These are phyloP conservation scores for Mimosa bimucronata DNA, from an alignment of 306 rosid species.

Conservation along the genomic window DNA sequence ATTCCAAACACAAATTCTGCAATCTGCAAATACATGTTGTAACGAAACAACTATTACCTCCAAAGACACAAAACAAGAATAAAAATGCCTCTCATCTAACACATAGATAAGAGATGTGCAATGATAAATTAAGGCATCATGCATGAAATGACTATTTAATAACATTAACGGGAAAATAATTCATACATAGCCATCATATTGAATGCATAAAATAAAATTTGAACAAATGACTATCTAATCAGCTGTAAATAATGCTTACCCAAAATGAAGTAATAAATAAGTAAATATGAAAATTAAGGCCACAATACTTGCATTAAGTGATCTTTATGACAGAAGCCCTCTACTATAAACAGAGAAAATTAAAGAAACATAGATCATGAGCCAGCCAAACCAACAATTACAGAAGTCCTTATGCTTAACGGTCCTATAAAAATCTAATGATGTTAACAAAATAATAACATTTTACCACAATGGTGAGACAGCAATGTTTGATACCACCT, in stretches of 20 bases:
- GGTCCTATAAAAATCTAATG: not conserved
- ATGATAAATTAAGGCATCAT: constrained; percentile 15
- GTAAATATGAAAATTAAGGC: constrained; percentile 19
- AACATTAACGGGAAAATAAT: not conserved
- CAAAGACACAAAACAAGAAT: constrained; percentile 34
- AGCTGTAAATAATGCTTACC: constrained; percentile 3
- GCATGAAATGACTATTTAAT: constrained; percentile 9
- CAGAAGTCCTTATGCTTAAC: not conserved
- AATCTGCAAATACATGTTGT: constrained; percentile 64
- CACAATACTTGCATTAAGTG: constrained; percentile 15
- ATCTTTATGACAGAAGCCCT: constrained; percentile 16
- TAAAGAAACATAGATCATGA: constrained; percentile 4
- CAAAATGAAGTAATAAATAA: not conserved
- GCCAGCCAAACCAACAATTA: constrained; percentile 7
- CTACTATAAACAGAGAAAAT: constrained; percentile 2
- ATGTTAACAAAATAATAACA: not conserved
- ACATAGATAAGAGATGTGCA: constrained; percentile 5
- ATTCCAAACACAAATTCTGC: constrained; percentile 99
- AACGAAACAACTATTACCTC: constrained; percentile 28
- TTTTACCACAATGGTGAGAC: not conserved
- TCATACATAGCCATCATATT: constrained; percentile 9
- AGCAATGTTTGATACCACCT: constrained; percentile 3
- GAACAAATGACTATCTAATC: not conserved
- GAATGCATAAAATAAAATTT: constrained; percentile 24
- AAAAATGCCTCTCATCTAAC: constrained; percentile 22